Base-by-base conservation (phyloP, 306 rosid species). In the Dalbergia cochinchinensis region DNA sequence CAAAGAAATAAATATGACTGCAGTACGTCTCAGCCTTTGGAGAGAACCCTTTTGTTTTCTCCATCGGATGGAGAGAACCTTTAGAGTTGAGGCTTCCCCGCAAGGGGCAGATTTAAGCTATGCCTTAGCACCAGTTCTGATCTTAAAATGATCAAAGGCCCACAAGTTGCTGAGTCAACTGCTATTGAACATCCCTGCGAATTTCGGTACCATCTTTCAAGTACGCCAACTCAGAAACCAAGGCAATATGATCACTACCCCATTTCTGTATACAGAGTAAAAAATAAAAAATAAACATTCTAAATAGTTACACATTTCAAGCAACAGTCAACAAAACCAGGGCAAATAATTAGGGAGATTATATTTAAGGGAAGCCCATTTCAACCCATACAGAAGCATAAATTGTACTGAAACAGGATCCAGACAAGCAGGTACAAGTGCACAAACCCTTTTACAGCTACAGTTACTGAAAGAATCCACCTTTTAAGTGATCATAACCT, bases 221-320 rank as follows among this genome's bases (percentile, higher is more conserved):
- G 39, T 91, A 82, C 9, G 90, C 96, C 81, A 95, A 77, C 78
- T 95, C 99, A 8, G 96, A 82, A 83, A 74, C 98, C 88, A 95
- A 76, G 35, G 98, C 97, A 83, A 95, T 89, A 75, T 95, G 98
- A 77, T 95, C 99, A 47, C 99, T 95, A 44, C 97, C 94, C 98
- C 98, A 95, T 89, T 91, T 95, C 99, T 95, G 89, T 75, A 80
- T 26, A 51, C 26, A 80, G 58, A 18, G 0, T 42, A 16, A 84
- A 37, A 51, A 19, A 76, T 6, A 47, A 31, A 71, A 22, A 2
- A 5, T 15, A 42, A 42, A 31, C 4, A 60, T 37, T 48, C 8
- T n/a, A n/a, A 12, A 1, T 53, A 34, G 47, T 51, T 37, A 41
- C 61, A 59, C 19, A 63, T 55, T 70, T 76, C 62, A 73, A 41